Evolutionary conservation across 768 basidiomycete genomes (phyloP), one percentile per base, ranked within the genome.

Genomic region (Termitomyces sp.): DNA sequence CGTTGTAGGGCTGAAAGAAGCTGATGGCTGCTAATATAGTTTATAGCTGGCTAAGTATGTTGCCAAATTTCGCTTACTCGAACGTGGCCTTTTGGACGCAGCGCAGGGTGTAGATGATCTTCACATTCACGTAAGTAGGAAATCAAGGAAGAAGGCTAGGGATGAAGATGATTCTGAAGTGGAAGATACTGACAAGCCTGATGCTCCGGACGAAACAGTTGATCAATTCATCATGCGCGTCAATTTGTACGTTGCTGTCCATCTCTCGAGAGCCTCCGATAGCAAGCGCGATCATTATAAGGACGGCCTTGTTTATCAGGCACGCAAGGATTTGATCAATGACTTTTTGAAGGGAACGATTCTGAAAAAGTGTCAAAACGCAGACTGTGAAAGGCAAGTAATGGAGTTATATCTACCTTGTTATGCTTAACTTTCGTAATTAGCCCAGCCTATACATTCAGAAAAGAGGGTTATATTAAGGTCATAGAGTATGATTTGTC

Each of bases 401-500:
- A 45, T 3, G 19, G 11, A 45, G 8, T 8, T 11, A 44, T 11
- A 15, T 56, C 17, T 40, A 52, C 47, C 55, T 60, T 41, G 28
- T 49, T 28, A 6, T 54, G n/a, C 41, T 60, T 30, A 14, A 62
- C 40, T 50, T 43, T 21, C 37, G 57, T 21, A 38, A 38, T 2
- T 61, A 95, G 93, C 30, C 71, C 80, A 62, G 85, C 81, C 2
- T 94, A 91, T 68, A 92, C 94, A 0, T 93, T 90, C 72, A 87
- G 95, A 53, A 98, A 93, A 70, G 97, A 99, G 66, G 93, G 91
- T 0, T 79, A 90, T 70, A 92, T 89, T 50, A 98, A 98, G 73
- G 81, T 99, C 54, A 87, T 98, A 67, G 94, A 98, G 73, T 91
- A 92, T 66, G 94, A 95, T 63, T 79, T 98, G 33, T 77, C 91